These are phyloP conservation scores for Arabis alpina DNA, from an alignment of 345 rosid species.

Conservation along the genomic window DNA sequence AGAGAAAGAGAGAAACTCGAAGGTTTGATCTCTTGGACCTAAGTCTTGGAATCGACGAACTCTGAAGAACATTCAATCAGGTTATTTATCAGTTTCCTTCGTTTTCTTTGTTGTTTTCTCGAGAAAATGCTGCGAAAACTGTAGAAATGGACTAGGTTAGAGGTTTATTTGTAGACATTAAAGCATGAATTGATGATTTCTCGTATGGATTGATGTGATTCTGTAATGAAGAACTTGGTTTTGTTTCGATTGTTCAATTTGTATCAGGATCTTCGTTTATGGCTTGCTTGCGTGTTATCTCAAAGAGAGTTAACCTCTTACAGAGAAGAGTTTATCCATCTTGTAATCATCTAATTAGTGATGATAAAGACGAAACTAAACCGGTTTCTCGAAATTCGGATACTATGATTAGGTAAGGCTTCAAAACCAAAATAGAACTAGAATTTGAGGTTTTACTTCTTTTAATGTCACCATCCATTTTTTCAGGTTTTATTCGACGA, in stretches of 20 bases:
- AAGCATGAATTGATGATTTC: slow-evolving; percentile 8
- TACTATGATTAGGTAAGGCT: slow-evolving; percentile 49
- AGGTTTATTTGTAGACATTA: not conserved
- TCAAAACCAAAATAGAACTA: not conserved
- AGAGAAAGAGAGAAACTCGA: slow-evolving; percentile 18
- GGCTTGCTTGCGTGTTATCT: slow-evolving; percentile 48
- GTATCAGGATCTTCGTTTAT: slow-evolving; percentile 33
- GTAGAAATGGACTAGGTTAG: not conserved
- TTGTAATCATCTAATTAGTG: slow-evolving; percentile 38
- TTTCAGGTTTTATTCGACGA: slow-evolving; percentile 59
- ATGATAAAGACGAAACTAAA: slow-evolving; percentile 34
- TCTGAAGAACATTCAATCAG: not conserved
- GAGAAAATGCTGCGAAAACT: slow-evolving; percentile 20
- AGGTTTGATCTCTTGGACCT: not conserved
- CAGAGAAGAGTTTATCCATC: slow-evolving; percentile 46
- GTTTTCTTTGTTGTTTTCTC: slow-evolving; percentile 4
- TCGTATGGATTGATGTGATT: slow-evolving; percentile 6
- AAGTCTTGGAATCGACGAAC: slow-evolving; percentile 16
- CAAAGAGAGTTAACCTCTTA: slow-evolving; percentile 36
- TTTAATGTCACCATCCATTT: not conserved
- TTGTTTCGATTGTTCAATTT: not conserved
- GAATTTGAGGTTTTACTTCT: not conserved
- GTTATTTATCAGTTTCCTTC: not conserved
- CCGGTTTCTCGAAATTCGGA: not conserved
- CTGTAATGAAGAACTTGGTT: not conserved